Base-by-base conservation (phyloP, 495 filamentous ascomycete species). In the Eremomyces bilateralis region DNA sequence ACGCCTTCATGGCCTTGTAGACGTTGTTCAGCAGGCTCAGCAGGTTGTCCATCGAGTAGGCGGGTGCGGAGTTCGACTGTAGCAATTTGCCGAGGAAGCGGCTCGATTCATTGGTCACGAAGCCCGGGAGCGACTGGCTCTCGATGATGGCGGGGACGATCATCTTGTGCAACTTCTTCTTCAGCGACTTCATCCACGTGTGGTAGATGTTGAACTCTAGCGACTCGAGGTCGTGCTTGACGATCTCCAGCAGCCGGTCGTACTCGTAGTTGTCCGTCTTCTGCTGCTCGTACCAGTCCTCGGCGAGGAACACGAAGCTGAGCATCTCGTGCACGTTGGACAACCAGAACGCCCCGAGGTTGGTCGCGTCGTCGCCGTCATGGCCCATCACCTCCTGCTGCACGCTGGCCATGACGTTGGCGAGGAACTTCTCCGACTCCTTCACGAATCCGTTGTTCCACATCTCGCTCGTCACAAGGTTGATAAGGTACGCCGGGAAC, bases 371-470 rank as follows among this genome's bases (percentile, higher is more conserved):
- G 37, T 99, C 88, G 35, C 83, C 85, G 36, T 95, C 84, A 48
- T 94, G 80, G 44, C 91, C 77, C 90, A 95, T 95, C 33, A 99
- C 88, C 50, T 95, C 88, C 50, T 94, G 85, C 50, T 99, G 88
- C 46, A 99, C 92, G 15, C 80, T 90, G 52, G 95, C 88, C 88
- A 99, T 99, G 44, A 99, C 85, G 51, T 95, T 99, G 38, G 88
- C 88, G 36, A 99, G 61, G 63, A 99, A 99, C 37, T 84, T 78
- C 58, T 99, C 88, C 16, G 88, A 95, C 59, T 99, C 88, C 61
- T 99, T 95, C 42, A 99, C 90, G 51, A 92, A 99, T 18, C 88
- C 88, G 48, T 99, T 99, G 62, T 99, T 99, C 88, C 88, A 99
- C 88, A 99, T 99, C 58, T 99, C 88, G 10, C 82, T 92, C 11